Evolutionary conservation across 2,329 filamentous ascomycete species (phyloP).

Genomic region (Aspergillus spinulosporus): DNA sequence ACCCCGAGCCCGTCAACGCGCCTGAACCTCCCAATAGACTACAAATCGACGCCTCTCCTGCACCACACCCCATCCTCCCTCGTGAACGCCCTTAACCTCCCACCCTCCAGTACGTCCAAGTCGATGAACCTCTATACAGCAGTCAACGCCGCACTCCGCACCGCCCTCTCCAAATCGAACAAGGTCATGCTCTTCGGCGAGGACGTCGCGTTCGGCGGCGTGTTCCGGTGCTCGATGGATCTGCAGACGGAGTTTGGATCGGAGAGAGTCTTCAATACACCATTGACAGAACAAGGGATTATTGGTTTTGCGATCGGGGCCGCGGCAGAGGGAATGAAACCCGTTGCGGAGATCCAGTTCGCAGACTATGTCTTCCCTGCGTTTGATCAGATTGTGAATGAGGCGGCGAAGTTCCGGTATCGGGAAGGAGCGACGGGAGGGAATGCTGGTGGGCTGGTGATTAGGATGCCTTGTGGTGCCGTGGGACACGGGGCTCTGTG

Average conservation of each 20-base stretch:
- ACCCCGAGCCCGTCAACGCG: conserved; percentile 52
- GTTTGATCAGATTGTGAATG: conserved; percentile 92
- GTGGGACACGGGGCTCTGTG: conserved; percentile 83
- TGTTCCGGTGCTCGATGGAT: conserved; percentile 92
- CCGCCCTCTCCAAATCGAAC: conserved; percentile 79
- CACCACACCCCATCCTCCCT: conserved; percentile 75
- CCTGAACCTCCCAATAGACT: conserved; percentile 87
- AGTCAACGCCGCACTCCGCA: conserved; percentile 84
- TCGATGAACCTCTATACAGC: conserved; percentile 93
- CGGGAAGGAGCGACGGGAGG: conserved; percentile 66
- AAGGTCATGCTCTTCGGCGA: conserved; percentile 91
- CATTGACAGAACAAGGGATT: conserved; percentile 90
- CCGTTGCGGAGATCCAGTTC: conserved; percentile 93
- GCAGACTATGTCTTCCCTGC: conserved; percentile 92
- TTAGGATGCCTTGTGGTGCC: conserved; percentile 86
- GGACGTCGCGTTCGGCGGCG: conserved; percentile 94
- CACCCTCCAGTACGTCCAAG: conserved; percentile 70
- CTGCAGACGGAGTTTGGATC: conserved; percentile 83
- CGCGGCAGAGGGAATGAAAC: conserved; percentile 87
- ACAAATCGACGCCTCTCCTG: conserved; percentile 75
- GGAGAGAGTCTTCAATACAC: conserved; percentile 94
- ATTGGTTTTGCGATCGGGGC: conserved; percentile 89
- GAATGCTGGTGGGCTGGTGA: conserved; percentile 74
- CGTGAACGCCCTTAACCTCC: conserved; percentile 70
- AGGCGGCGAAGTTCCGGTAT: conserved; percentile 85